Percentiles rank a stretch among this genome's conserved stretches.
Evolutionary conservation across 129 eudicot genomes (phyloP).

Genomic region (Scalesia atractyloides): DNA sequence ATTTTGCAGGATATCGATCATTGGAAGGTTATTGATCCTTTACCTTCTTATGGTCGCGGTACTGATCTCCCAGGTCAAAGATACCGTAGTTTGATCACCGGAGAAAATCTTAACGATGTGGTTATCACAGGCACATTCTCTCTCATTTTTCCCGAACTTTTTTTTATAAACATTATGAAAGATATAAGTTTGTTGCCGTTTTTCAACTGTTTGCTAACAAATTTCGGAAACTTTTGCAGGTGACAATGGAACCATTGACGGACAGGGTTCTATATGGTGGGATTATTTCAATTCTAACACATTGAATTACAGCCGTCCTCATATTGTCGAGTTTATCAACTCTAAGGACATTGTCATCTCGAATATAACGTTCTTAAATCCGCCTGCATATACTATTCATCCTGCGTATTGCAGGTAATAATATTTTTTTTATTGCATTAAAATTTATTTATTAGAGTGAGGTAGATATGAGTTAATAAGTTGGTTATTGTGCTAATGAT

Average conservation of each 20-base stretch:
- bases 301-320: constrained; percentile 78
- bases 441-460: not conserved
- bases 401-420: constrained; percentile 87
- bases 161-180: not conserved
- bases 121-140: constrained; percentile 64
- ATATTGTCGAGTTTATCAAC: constrained; percentile 69
- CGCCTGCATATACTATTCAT: constrained; percentile 76
- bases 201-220: not conserved
- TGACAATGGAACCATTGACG: constrained; percentile 87
- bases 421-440: not conserved
- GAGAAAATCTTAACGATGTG: constrained; percentile 68
- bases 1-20: constrained; percentile 55
- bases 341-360: constrained; percentile 71
- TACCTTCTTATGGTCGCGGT: constrained; percentile 85
- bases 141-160: not conserved
- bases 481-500: constrained; percentile 26
- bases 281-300: constrained; percentile 55
- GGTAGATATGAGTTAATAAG: not conserved
- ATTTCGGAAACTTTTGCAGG: constrained; percentile 41
- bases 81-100: constrained; percentile 80
- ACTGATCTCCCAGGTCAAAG: constrained; percentile 69
- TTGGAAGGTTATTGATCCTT: constrained; percentile 68
- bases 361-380: constrained; percentile 77
- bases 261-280: constrained; percentile 98
- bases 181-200: not conserved